These are phyloP conservation scores for Coemansia sp. DNA, from an alignment of 192 early-diverging fungal genomes.

Conservation along the genomic window DNA sequence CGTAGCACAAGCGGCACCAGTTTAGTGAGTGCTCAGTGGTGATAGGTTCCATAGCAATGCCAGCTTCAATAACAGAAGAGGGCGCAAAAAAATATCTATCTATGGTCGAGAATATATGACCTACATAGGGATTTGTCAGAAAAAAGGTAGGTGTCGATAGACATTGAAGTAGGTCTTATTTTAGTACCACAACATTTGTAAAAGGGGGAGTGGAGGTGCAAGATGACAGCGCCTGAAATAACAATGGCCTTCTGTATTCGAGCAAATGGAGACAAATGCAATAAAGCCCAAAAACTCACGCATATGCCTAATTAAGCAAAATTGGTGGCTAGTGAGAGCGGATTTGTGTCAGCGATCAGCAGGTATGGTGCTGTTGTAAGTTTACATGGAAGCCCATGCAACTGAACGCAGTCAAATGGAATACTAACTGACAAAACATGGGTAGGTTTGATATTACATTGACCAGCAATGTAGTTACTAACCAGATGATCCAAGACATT, in stretches of 20 bases:
- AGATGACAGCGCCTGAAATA: neutral
- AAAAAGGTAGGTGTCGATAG: neutral
- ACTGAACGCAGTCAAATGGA: neutral
- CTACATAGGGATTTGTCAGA: neutral
- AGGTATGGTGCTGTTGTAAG: neutral
- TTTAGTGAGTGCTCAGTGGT: slow-evolving; percentile 29
- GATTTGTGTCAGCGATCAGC: neutral
- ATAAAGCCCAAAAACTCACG: neutral
- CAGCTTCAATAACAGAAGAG: neutral
- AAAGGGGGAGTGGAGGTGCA: neutral
- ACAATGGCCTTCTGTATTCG: neutral
- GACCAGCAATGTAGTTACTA: neutral
- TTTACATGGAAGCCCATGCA: neutral
- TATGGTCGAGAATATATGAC: neutral
- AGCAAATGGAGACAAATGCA: neutral
- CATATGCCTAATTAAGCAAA: neutral
- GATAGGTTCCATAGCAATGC: neutral
- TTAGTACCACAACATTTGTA: neutral
- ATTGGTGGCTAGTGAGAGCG: neutral
- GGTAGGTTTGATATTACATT: neutral
- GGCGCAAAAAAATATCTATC: neutral
- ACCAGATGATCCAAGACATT: neutral
- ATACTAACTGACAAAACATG: neutral
- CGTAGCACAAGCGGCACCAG: slow-evolving; percentile 48
- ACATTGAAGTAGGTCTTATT: neutral